phyloP scores from a whole-genome alignment of 768 basidiomycete species.

The Suillus occidentalis region DNA sequence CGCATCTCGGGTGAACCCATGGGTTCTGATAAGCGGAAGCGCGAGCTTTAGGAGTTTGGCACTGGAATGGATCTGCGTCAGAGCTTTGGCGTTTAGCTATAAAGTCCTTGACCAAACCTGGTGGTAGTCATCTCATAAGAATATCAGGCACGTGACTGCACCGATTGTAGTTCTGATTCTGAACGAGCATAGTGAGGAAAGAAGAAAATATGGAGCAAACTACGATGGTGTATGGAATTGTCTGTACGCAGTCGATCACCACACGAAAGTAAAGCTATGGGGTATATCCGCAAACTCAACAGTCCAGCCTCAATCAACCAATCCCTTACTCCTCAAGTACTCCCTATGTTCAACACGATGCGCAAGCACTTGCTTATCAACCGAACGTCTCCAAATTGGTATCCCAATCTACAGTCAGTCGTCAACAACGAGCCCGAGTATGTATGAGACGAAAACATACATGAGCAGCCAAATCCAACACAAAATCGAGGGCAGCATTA shows the following conservation, averaged over 20 bases:
- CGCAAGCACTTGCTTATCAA: conserved; percentile 46
- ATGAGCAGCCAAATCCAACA: conserved; percentile 42
- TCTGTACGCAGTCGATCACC: neutral
- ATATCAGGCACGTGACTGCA: neutral
- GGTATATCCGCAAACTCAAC: neutral
- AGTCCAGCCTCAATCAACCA: conserved; percentile 29
- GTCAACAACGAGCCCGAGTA: conserved; percentile 5
- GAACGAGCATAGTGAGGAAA: neutral
- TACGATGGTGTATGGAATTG: neutral
- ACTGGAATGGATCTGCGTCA: conserved; percentile 4
- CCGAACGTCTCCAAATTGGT: conserved; percentile 52
- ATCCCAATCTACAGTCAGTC: conserved; percentile 41
- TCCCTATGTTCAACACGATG: conserved; percentile 48
- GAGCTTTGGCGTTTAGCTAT: neutral
- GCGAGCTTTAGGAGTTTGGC: conserved; percentile 56
- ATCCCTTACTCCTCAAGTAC: conserved; percentile 45
- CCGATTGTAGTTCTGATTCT: neutral
- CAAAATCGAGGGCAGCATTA: conserved; percentile 55
- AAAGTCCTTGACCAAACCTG: neutral
- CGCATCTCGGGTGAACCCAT: conserved; percentile 76
- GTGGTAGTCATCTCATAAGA: conserved; percentile 5
- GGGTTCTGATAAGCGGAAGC: conserved; percentile 57
- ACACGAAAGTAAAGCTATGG: neutral
- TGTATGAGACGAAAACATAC: conserved; percentile 33
- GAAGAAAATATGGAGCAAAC: neutral